These are phyloP conservation scores for Microascus cirrosus DNA, from an alignment of 2,329 filamentous ascomycete genomes.

Conservation along the genomic window DNA sequence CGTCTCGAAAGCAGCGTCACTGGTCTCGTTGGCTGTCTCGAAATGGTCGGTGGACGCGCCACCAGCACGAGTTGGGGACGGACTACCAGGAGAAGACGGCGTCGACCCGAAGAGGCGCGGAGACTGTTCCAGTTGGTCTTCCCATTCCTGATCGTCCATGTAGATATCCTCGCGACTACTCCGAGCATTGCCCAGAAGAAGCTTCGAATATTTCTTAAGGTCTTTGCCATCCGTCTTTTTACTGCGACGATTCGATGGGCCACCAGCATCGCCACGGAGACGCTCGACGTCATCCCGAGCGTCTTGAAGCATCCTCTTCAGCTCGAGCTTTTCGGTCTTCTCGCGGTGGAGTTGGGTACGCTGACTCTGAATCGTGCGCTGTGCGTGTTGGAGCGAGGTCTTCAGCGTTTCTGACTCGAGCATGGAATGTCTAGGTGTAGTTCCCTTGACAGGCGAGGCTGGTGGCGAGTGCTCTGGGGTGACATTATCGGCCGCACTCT, in stretches of 20 bases:
- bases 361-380: constrained; percentile 91
- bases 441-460: constrained; percentile 74
- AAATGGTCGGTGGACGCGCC: constrained; percentile 48
- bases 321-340: constrained; percentile 95
- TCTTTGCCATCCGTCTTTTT: constrained; percentile 53
- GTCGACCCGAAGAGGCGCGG: neutral
- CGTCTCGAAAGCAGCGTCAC: constrained; percentile 49
- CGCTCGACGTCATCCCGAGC: constrained; percentile 83
- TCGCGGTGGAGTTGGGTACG: constrained; percentile 93
- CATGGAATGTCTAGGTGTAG: constrained; percentile 75
- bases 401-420: constrained; percentile 94
- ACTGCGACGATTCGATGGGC: constrained; percentile 44
- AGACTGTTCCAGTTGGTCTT: constrained; percentile 54
- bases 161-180: constrained; percentile 68
- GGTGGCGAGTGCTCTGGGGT: constrained; percentile 89
- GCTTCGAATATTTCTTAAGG: constrained; percentile 59
- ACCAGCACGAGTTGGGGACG: constrained; percentile 5
- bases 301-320: constrained; percentile 91
- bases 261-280: constrained; percentile 40
- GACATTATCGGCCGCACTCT: constrained; percentile 53
- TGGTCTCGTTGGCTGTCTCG: constrained; percentile 71
- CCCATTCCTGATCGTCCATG: constrained; percentile 77
- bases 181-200: constrained; percentile 66
- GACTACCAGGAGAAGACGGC: constrained; percentile 34
- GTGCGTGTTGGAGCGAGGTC: constrained; percentile 86